These are phyloP conservation scores for Pythium plurisporium DNA, from an alignment of 352 stramenopile species.

Conservation along the genomic window DNA sequence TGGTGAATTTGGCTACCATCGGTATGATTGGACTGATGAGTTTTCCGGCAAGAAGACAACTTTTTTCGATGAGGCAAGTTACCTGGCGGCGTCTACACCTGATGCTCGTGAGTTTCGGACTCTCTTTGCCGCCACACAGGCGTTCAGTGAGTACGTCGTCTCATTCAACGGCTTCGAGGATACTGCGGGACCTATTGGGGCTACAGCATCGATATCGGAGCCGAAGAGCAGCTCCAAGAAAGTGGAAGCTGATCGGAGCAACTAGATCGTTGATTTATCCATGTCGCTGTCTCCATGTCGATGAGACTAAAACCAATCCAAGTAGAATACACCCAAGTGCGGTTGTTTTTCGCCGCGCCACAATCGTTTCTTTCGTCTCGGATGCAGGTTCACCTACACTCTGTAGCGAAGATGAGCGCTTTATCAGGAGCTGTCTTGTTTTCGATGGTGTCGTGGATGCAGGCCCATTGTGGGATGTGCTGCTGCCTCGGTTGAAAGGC, in stretches of 20 bases:
- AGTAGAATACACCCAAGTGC: slow-evolving; percentile 9
- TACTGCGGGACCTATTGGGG: slow-evolving; percentile 11
- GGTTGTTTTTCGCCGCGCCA: slow-evolving; percentile 5
- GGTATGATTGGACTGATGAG: slow-evolving; percentile 83
- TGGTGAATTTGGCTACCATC: slow-evolving; percentile 80
- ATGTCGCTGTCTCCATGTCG: slow-evolving; percentile 10
- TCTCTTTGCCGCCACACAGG: slow-evolving; percentile 80
- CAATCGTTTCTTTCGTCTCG: neutral
- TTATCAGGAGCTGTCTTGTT: neutral
- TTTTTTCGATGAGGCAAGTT: slow-evolving; percentile 86
- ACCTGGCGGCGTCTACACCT: slow-evolving; percentile 63
- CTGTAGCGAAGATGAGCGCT: slow-evolving; percentile 4
- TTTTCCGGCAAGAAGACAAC: slow-evolving; percentile 72
- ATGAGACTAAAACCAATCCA: slow-evolving; percentile 6
- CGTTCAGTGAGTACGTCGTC: slow-evolving; percentile 83
- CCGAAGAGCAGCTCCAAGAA: slow-evolving; percentile 2
- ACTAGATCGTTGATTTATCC: neutral
- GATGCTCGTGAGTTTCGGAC: slow-evolving; percentile 81
- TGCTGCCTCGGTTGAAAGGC: neutral
- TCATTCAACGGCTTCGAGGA: slow-evolving; percentile 80
- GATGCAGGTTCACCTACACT: neutral
- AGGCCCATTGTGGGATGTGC: neutral
- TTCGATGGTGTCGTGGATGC: neutral
- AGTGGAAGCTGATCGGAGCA: slow-evolving; percentile 2
- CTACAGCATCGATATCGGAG: slow-evolving; percentile 10